Percentiles rank a stretch among this genome's conserved stretches.
Conservation (phyloP, 2,329 filamentous ascomycete species). For the Emydomyces testavorans region DNA sequence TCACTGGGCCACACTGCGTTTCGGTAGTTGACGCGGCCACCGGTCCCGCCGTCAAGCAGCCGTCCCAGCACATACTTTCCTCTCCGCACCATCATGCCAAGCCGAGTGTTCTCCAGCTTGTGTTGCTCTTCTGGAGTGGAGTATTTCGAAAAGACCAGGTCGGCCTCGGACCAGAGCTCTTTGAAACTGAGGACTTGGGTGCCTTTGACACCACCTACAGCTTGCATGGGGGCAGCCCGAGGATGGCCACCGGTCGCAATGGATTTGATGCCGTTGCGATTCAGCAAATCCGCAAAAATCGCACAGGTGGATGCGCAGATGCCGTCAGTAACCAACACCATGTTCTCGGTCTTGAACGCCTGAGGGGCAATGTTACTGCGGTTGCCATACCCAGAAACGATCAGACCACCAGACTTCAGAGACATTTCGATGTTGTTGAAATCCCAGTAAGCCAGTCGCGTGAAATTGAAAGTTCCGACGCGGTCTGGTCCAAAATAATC, state of each 20-base stretch:
- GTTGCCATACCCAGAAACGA: constrained; percentile 25
- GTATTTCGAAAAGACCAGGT: constrained; percentile 2
- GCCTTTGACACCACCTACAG: constrained; percentile 54
- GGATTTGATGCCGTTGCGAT: constrained; percentile 43
- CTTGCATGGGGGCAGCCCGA: constrained; percentile 45
- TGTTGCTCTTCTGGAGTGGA: constrained; percentile 6
- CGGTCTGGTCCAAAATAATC: constrained; percentile 19
- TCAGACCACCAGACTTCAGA: constrained; percentile 18
- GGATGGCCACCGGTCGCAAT: constrained; percentile 51
- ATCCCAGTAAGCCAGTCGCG: constrained; percentile 22
- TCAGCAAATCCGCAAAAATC: constrained; percentile 46
- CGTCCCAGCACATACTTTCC: constrained; percentile 13
- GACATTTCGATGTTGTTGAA: constrained; percentile 21
- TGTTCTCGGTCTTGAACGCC: constrained; percentile 26
- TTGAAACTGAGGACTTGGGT: constrained; percentile 22
- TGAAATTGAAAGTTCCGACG: constrained; percentile 29
- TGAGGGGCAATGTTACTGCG: constrained; percentile 19
- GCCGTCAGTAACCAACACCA: constrained; percentile 42
- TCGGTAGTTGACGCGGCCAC: constrained; percentile 35
- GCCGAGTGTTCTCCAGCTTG: constrained; percentile 6
- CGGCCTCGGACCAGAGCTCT: constrained; percentile 20
- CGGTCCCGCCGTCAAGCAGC: constrained; percentile 11
- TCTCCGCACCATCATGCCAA: constrained; percentile 11
- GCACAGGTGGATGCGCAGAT: constrained; percentile 51
- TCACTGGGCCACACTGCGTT: constrained; percentile 38